A percentile compares a stretch with the other conserved stretches of the same genome.
Conservation (phyloP, 228 moss, liverwort and hornwort species). For the Sphagnum magellanicum region DNA sequence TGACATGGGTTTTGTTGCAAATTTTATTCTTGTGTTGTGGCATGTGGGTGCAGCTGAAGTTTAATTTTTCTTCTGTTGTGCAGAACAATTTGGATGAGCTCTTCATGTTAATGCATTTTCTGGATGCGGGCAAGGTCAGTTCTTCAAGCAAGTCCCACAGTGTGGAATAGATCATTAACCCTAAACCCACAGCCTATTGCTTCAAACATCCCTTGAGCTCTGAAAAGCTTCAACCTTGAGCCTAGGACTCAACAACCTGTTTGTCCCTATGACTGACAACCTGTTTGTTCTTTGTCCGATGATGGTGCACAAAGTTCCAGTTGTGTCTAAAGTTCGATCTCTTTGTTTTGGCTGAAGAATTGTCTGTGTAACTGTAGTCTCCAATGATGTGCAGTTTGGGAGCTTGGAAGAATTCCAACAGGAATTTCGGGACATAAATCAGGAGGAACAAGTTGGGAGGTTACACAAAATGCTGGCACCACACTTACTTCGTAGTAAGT, state of each 20-base stretch:
- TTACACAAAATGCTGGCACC: constrained; percentile 77
- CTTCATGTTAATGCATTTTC: constrained; percentile 87
- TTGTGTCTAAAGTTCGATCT: not conserved
- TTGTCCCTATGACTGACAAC: not conserved
- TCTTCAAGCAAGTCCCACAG: not conserved
- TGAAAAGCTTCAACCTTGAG: no score
- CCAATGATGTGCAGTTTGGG: constrained; percentile 43
- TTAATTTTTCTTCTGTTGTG: constrained; percentile 9
- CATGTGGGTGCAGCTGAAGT: no score
- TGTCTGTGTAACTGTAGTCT: not conserved
- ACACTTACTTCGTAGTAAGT: constrained; percentile 78
- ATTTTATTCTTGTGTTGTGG: no score
- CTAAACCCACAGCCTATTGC: no score
- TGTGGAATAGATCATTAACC: no score
- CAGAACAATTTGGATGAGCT: constrained; percentile 93
- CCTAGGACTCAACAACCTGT: not conserved
- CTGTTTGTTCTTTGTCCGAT: not conserved
- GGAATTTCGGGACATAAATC: constrained; percentile 89
- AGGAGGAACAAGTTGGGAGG: constrained; percentile 87
- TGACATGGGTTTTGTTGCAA: no score
- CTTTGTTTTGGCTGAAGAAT: not conserved
- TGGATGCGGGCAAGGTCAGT: constrained; percentile 81
- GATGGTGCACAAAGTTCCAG: not conserved
- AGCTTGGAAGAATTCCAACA: constrained; percentile 87
- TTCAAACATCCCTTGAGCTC: no score